Evolutionary conservation across 495 filamentous ascomycete genomes (phyloP), one percentile per base, ranked within the genome.

Genomic region (Daldinia loculata): DNA sequence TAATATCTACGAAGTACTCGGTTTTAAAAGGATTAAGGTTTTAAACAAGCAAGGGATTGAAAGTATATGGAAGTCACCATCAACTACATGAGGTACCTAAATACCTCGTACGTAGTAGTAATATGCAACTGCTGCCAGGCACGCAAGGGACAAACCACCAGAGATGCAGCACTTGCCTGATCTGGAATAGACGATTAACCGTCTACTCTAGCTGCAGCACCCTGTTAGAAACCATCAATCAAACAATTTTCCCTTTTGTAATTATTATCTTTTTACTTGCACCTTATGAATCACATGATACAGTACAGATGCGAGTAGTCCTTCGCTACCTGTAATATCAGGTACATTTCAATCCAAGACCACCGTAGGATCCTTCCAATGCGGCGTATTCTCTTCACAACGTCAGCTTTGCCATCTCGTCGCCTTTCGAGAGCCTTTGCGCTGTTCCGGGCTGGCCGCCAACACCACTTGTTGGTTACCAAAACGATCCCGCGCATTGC

Each of bases 231-330:
- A 66, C 34, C 7, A 36, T 27, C 50, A 56, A 11, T 4, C 56
- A 61, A 27, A 8, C 2, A 0, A 51, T 24, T 61, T 61, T 19
- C 7, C 48, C 39, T 59, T 14, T 60, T 60, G 30, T 9, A 43
- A 36, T 12, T 56, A 56, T 30, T 43, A 12, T 24, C 36, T n/a
- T 41, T 15, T 55, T 38, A 4, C 11, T 63, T 15, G 3, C 24
- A 32, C 32, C 59, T 63, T 36, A 34, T 57, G 51, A 55, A 73
- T 73, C 70, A 73, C 70, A 73, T 73, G 70, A 73, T 69, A 50
- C 12, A 53, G 30, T 9, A 15, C 22, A 38, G 61, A 51, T 73
- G 70, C 70, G 70, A 73, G 66, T 73, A 62, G 55, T 50, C 8
- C 50, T 52, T 68, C 27, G 53, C 62, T 61, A 60, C 50, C 51